Evolutionary conservation across 306 rosid genomes (phyloP).

Genomic region (Potentilla sterilis): DNA sequence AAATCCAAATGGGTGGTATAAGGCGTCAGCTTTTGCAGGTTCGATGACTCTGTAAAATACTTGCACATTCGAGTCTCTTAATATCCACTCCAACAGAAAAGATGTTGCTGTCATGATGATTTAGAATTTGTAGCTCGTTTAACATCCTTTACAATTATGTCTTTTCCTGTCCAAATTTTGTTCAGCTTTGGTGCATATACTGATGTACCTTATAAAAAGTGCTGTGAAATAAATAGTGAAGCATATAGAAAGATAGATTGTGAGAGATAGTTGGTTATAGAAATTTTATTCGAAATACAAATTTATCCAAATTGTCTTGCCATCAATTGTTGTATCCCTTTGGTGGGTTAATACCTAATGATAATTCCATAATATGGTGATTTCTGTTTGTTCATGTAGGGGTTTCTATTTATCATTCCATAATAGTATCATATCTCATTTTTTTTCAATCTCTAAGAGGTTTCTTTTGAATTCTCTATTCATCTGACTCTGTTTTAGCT

Average conservation of each 20-base stretch:
- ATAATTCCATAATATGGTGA: neutral
- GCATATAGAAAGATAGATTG: neutral
- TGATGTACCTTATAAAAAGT: too few species aligned
- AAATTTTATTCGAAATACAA: neutral
- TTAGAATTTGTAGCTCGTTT: neutral
- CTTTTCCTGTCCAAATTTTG: neutral
- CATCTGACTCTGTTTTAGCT: neutral
- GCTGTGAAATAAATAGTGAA: neutral
- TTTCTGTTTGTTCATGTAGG: neutral
- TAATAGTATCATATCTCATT: neutral
- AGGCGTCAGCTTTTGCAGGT: constrained; percentile 97
- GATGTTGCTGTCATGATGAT: constrained; percentile 1
- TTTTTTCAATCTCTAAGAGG: neutral
- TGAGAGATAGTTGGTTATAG: neutral
- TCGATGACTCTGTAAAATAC: constrained; percentile 18
- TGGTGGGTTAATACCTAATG: neutral
- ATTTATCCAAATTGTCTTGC: neutral
- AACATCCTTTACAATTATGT: neutral
- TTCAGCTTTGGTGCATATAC: neutral
- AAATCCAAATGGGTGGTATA: constrained; percentile 88
- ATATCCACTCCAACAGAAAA: neutral
- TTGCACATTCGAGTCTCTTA: constrained; percentile 11
- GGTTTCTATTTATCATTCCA: neutral
- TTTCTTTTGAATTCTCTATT: neutral
- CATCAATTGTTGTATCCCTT: neutral